These are phyloP conservation scores for Aspergillus baeticus DNA, from an alignment of 495 filamentous ascomycete genomes.

Conservation along the genomic window DNA sequence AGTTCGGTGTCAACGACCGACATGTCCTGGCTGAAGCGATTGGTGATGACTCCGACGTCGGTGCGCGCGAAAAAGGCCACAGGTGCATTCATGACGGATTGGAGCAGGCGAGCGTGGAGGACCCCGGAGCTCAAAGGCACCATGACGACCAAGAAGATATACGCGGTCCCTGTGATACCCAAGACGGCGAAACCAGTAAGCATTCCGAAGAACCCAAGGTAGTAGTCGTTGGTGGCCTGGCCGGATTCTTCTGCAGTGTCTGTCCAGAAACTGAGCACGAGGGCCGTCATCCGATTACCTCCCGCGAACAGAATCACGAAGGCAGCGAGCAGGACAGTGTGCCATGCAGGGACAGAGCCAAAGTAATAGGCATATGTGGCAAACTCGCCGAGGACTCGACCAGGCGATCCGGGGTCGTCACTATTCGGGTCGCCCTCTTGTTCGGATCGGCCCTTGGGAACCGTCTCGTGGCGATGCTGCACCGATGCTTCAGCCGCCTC, in stretches of 20 bases:
- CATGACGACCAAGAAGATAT: neutral
- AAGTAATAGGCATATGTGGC: neutral
- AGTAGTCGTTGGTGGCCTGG: neutral
- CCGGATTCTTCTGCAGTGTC: neutral
- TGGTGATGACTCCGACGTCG: neutral
- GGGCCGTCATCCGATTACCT: neutral
- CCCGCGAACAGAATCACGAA: neutral
- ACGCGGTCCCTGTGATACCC: neutral
- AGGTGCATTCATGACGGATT: neutral
- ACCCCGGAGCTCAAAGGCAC: neutral
- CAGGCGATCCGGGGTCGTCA: neutral
- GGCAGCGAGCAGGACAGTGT: neutral
- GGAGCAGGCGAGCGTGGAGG: neutral
- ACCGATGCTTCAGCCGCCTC: neutral
- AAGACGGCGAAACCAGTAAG: neutral
- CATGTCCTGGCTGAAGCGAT: conserved; percentile 3
- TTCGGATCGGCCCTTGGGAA: neutral
- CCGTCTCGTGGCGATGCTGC: neutral
- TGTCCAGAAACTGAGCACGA: neutral
- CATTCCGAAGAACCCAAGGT: neutral
- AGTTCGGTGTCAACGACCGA: neutral
- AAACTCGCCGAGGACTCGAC: neutral
- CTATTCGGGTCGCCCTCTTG: neutral
- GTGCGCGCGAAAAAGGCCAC: neutral
- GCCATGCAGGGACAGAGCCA: neutral